Percentiles rank a stretch among this genome's conserved stretches.
phyloP scores from a whole-genome alignment of 495 filamentous ascomycete species.

The Aspergillus cavernicola region DNA sequence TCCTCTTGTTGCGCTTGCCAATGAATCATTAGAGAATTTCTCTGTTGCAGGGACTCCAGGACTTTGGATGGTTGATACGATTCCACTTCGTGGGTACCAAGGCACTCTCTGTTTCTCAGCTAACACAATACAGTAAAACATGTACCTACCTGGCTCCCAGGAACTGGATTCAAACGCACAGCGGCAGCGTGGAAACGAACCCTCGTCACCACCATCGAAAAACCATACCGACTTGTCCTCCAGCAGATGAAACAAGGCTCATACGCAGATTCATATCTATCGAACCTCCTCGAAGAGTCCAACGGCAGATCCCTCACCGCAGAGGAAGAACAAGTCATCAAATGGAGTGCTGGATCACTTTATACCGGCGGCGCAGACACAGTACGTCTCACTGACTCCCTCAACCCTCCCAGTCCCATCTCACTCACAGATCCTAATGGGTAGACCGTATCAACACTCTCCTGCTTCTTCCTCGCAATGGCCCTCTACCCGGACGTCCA shows the following conservation, averaged over 20 bases:
- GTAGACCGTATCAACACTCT: conserved; percentile 35
- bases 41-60: conserved; percentile 33
- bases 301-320: conserved; percentile 1
- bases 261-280: conserved; percentile 36
- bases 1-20: conserved; percentile 36
- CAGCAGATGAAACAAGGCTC: conserved; percentile 34
- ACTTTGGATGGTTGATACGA: conserved; percentile 39
- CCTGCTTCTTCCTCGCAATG: conserved; percentile 41
- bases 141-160: conserved; percentile 49
- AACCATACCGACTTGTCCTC: conserved; percentile 42
- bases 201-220: conserved; percentile 24
- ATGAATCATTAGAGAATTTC: conserved; percentile 36
- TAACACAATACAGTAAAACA: conserved; percentile 30
- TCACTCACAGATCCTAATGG: neutral
- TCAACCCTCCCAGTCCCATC: neutral
- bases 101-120: neutral
- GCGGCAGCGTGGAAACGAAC: conserved; percentile 32
- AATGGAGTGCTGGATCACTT: conserved; percentile 42
- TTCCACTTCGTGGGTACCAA: conserved; percentile 19
- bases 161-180: conserved; percentile 43
- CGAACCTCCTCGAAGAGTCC: conserved; percentile 26
- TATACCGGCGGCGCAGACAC: conserved; percentile 57
- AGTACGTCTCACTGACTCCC: conserved; percentile 2
- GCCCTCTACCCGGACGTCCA: conserved; percentile 41
- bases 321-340: conserved; percentile 30